Evolutionary conservation across 106 monocot genomes (phyloP), one percentile per base, ranked within the genome.

Genomic region (Ottelia alismoides): DNA sequence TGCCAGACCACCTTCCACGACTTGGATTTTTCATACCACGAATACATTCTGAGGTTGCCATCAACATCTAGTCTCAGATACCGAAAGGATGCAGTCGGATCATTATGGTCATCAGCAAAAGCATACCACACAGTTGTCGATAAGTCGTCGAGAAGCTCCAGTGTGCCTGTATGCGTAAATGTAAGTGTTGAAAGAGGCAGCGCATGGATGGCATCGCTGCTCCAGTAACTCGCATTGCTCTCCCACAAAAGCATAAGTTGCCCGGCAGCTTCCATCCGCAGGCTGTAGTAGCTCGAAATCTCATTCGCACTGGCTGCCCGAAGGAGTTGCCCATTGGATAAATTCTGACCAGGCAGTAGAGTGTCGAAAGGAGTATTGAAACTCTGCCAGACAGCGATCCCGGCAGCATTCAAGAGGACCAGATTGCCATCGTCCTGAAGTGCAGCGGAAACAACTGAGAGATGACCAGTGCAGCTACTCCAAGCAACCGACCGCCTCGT

Each of bases 21-120:
- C 14, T 30, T 31, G 10, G 53, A 61, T 23, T 12, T 31, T 11
- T 31, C 22, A 21, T 9, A 11, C 60, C 60, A 61, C 2, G 69
- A 61, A 30, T 69, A 61, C 60, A 60, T 69, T 20, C 69, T 26
- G 23, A 69, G 61, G 21, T 69, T 69, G 1, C 69, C 69, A 53
- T 69, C 69, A 29, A 53, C 52, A 30, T 69, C 69, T 16, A 69
- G 27, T n/a, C 61, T 52, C 2, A 69, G 30, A 26, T 57, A 54
- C 24, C 69, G 51, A 19, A 53, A 69, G 14, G 17, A 7, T 0
- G 54, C 69, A 28, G 50, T 26, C 18, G 60, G 17, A 16, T 69
- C 69, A 2, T 61, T 53, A 22, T 69, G 61, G 35, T 69, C 69
- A 22, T 45, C 61, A 12, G 53, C 53, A 20, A 54, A 61, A 10